Percentiles rank a stretch among this genome's conserved stretches.
These are phyloP conservation scores for Pterula multifida DNA, from an alignment of 1,284 basidiomycete genomes.

Conservation along the genomic window DNA sequence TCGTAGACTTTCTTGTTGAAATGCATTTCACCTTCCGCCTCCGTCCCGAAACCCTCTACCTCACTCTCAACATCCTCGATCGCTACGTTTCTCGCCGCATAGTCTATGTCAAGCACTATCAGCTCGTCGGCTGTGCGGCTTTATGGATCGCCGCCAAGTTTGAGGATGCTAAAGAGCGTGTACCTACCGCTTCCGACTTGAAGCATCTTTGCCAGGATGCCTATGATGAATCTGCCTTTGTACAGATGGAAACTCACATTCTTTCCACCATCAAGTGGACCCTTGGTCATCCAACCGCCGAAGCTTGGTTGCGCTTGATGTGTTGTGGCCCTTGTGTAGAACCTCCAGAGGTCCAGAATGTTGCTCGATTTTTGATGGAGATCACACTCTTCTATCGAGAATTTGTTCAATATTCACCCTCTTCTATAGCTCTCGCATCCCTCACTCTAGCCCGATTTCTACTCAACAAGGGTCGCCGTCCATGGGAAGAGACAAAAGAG, in stretches of 20 bases:
- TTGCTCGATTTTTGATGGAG: slow-evolving; percentile 97
- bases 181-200: slow-evolving; percentile 90
- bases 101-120: slow-evolving; percentile 98
- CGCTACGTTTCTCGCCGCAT: slow-evolving; percentile 97
- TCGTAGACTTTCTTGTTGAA: slow-evolving; percentile 98
- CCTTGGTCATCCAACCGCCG: slow-evolving; percentile 95
- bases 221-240: slow-evolving; percentile 93
- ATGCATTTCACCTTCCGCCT: slow-evolving; percentile 96
- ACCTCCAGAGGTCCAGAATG: slow-evolving; percentile 82
- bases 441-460: slow-evolving; percentile 84
- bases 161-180: slow-evolving; percentile 97
- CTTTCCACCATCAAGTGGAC: slow-evolving; percentile 94
- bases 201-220: slow-evolving; percentile 90
- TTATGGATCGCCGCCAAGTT: slow-evolving; percentile 99
- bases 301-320: slow-evolving; percentile 86
- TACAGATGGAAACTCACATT: slow-evolving; percentile 96
- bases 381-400: slow-evolving; percentile 95
- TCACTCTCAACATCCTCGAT: slow-evolving; percentile 97
- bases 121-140: slow-evolving; percentile 96
- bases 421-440: slow-evolving; percentile 79
- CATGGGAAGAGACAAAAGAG: slow-evolving; percentile 72
- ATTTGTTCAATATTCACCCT: slow-evolving; percentile 80
- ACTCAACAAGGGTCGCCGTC: slow-evolving; percentile 63
- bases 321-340: slow-evolving; percentile 66
- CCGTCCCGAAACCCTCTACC: slow-evolving; percentile 95